Conservation (phyloP, 1,284 basidiomycete genomes). For the Lignosus rhinocerotis region DNA sequence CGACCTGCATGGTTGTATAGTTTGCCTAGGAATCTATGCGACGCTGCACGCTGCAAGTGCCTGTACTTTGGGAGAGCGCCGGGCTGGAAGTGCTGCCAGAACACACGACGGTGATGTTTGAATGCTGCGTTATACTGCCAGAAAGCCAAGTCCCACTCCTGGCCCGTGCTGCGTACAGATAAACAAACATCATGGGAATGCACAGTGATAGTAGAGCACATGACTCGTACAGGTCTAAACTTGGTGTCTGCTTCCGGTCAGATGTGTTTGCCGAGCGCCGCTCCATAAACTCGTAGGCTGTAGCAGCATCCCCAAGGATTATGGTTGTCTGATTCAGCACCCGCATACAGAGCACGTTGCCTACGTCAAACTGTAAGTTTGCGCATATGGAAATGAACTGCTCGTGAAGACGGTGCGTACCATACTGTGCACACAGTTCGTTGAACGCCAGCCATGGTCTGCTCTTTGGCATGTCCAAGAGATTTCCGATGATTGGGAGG, state of each 20-base stretch:
- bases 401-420: not conserved
- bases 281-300: slow-evolving; percentile 24
- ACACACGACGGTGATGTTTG: slow-evolving; percentile 17
- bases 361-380: too few relatives aligned
- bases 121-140: slow-evolving; percentile 21
- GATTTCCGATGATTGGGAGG: slow-evolving; percentile 10
- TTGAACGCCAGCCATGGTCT: slow-evolving; percentile 4
- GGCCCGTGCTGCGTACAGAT: not conserved
- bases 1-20: slow-evolving; percentile 16
- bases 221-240: slow-evolving; percentile 18
- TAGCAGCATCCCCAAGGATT: slow-evolving; percentile 12
- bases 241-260: slow-evolving; percentile 9
- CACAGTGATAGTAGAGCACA: too few relatives aligned
- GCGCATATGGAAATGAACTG: too few relatives aligned
- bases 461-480: slow-evolving; percentile 1
- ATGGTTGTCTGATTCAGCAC: slow-evolving; percentile 2
- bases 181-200: too few relatives aligned
- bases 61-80: slow-evolving; percentile 12
- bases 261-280: slow-evolving; percentile 24
- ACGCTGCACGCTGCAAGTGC: slow-evolving; percentile 6
- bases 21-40: not conserved
- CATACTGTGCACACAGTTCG: slow-evolving; percentile 2
- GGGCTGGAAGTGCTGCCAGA: slow-evolving; percentile 23
- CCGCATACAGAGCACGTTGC: too few relatives aligned
- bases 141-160: slow-evolving; percentile 4